These are phyloP conservation scores for Penicillium oxalicum DNA, from an alignment of 2,329 filamentous ascomycete species.

Conservation along the genomic window DNA sequence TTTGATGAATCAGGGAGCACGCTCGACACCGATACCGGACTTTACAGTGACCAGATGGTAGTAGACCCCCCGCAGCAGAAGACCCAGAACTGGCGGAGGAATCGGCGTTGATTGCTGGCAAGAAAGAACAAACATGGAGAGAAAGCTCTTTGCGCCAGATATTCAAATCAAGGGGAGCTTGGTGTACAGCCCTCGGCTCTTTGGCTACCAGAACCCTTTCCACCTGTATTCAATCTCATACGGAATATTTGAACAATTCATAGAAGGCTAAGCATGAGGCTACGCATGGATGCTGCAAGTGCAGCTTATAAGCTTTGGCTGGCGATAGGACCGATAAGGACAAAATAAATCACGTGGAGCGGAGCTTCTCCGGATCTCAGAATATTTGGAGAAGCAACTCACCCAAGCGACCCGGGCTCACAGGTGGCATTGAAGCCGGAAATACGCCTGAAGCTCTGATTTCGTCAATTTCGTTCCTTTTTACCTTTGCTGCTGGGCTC, in stretches of 20 bases:
- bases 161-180: background rate
- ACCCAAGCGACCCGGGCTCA: too few relatives aligned
- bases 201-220: background rate
- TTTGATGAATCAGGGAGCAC: constrained; percentile 24
- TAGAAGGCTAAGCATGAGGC: background rate
- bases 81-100: constrained; percentile 16
- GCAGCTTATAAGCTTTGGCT: background rate
- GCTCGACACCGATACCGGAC: constrained; percentile 17
- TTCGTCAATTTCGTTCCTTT: background rate
- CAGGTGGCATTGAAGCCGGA: too few relatives aligned
- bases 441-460: background rate
- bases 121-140: background rate
- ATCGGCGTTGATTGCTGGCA: constrained; percentile 12
- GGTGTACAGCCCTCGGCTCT: constrained; percentile 1
- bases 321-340: constrained; percentile 9
- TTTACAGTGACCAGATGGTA: constrained; percentile 40
- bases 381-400: constrained; percentile 10
- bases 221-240: constrained; percentile 13
- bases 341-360: constrained; percentile 20
- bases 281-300: background rate
- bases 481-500: too few relatives aligned
- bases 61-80: constrained; percentile 29
- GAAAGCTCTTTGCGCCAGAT: background rate
- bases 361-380: constrained; percentile 23
- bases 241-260: constrained; percentile 11